Evolutionary conservation across 2,329 filamentous ascomycete species (phyloP).

Genomic region (Xylaria multiplex): DNA sequence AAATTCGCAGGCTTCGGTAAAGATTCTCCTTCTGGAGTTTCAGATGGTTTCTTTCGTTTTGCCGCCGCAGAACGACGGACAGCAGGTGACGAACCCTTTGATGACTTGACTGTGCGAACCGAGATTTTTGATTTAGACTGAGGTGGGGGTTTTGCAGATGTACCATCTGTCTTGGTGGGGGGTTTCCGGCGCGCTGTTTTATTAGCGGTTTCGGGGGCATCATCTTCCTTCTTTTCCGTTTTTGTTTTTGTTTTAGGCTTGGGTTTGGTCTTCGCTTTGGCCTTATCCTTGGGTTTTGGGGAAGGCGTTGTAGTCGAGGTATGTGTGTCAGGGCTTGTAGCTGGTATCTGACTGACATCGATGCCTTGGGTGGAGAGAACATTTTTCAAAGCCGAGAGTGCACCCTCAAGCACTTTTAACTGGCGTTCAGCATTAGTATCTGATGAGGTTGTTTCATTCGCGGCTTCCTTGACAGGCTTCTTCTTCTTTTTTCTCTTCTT

Average conservation of each 20-base stretch:
- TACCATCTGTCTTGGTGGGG: background rate
- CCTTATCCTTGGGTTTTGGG: background rate
- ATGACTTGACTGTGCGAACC: background rate
- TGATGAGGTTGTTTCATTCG: background rate
- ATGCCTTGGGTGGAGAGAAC: slow-evolving; percentile 51
- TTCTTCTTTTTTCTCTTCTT: slow-evolving; percentile 25
- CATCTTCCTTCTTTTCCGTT: slow-evolving; percentile 1
- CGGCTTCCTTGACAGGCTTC: background rate
- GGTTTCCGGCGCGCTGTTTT: background rate
- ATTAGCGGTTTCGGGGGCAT: background rate
- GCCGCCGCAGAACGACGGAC: background rate
- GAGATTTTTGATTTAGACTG: background rate
- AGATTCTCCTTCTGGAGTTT: background rate
- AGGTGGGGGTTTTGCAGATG: background rate
- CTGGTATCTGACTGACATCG: slow-evolving; percentile 40
- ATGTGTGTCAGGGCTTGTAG: slow-evolving; percentile 12
- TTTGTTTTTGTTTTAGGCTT: slow-evolving; percentile 12
- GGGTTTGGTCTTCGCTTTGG: slow-evolving; percentile 3
- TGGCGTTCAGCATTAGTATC: slow-evolving; percentile 42
- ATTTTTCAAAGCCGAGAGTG: slow-evolving; percentile 52
- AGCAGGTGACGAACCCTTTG: background rate
- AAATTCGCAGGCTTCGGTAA: slow-evolving; percentile 18
- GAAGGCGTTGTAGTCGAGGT: background rate
- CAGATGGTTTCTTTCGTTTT: background rate
- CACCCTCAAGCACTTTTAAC: slow-evolving; percentile 50